Evolutionary conservation across 2,329 filamentous ascomycete species (phyloP).

Genomic region (Endoconidiophora polonica): DNA sequence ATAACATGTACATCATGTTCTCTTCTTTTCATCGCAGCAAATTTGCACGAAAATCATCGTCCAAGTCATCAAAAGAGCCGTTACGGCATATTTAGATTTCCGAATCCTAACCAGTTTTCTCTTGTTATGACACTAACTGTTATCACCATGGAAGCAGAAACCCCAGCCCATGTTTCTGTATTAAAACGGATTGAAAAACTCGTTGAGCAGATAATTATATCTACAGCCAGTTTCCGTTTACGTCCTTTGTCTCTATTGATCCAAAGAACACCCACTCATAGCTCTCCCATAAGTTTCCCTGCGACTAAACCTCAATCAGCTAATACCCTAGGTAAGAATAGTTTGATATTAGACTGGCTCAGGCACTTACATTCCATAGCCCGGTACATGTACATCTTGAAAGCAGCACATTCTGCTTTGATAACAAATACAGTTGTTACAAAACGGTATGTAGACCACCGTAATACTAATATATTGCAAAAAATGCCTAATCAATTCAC

Average conservation of each 20-base stretch:
- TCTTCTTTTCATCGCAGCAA: no score
- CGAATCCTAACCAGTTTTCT: no score
- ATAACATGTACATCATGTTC: no score
- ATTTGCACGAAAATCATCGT: no score
- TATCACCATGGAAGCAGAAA: not conserved
- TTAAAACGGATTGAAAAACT: conserved; percentile 2
- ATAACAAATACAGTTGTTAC: conserved; percentile 37
- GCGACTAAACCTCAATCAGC: no score
- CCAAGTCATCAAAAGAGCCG: no score
- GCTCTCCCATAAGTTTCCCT: no score
- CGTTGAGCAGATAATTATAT: conserved; percentile 2
- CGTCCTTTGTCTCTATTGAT: no score
- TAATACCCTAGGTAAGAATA: no score
- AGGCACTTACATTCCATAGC: conserved; percentile 23
- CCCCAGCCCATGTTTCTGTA: not conserved
- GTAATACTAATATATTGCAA: not conserved
- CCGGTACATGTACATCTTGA: conserved; percentile 39
- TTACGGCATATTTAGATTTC: no score
- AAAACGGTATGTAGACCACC: conserved; percentile 34
- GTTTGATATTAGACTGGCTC: no score
- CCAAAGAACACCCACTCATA: no score
- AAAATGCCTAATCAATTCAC: not conserved
- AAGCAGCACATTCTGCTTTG: conserved; percentile 42
- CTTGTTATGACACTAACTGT: not conserved
- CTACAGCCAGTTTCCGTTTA: not conserved